Conservation (phyloP, 2,329 filamentous ascomycete genomes). For the Trichocomaceae sp. region DNA sequence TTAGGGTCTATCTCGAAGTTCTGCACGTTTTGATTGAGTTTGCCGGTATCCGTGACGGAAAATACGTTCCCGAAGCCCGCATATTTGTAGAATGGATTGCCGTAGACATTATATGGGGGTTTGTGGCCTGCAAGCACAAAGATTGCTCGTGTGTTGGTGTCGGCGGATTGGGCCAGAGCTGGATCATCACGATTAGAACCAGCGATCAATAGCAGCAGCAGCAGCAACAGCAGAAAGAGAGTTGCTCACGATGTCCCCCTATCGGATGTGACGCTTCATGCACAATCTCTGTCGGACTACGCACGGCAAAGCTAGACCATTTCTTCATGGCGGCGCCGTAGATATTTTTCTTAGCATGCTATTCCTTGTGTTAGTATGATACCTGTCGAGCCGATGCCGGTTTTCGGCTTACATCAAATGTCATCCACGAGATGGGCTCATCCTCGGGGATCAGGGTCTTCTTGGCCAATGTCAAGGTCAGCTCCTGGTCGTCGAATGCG, state of each 20-base stretch:
- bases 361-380: neutral
- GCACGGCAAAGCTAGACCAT: slow-evolving; percentile 75
- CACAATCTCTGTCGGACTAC: slow-evolving; percentile 66
- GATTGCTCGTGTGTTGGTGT: slow-evolving; percentile 80
- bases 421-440: slow-evolving; percentile 91
- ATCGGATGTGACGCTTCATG: slow-evolving; percentile 71
- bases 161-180: slow-evolving; percentile 62
- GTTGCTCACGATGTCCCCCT: slow-evolving; percentile 60
- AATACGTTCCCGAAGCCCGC: slow-evolving; percentile 72
- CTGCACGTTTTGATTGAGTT: slow-evolving; percentile 37
- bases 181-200: slow-evolving; percentile 6
- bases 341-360: slow-evolving; percentile 76
- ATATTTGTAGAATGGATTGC: slow-evolving; percentile 83
- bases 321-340: slow-evolving; percentile 93
- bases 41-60: slow-evolving; percentile 39
- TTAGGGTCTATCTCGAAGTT: slow-evolving; percentile 40
- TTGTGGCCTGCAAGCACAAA: slow-evolving; percentile 75
- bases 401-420: slow-evolving; percentile 62
- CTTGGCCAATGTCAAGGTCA: slow-evolving; percentile 69
- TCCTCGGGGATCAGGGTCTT: slow-evolving; percentile 73
- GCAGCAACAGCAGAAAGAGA: slow-evolving; percentile 1
- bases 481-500: slow-evolving; percentile 73
- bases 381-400: neutral
- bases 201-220: too few species aligned
- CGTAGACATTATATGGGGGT: slow-evolving; percentile 75